Base-by-base conservation (phyloP, 148 eudicot genomes). In the Vaccinium vitisidaea region DNA sequence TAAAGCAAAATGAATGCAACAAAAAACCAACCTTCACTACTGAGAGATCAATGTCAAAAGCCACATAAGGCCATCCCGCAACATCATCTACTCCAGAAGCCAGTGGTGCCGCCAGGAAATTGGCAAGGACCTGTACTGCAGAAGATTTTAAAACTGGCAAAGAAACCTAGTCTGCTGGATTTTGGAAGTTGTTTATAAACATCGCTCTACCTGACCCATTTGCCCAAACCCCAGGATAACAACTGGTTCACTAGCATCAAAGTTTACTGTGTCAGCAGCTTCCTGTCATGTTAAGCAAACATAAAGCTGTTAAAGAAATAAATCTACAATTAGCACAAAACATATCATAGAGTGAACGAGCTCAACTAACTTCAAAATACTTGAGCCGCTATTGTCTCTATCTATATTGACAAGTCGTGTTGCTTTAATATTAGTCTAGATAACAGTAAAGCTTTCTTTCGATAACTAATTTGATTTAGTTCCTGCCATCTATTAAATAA, bases 141-240 rank as follows among this genome's bases (percentile, higher is more conserved):
- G 36, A 80, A 25, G 76, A 71, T 13, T 21, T 11, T 76, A 32
- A 39, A 63, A 36, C 65, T 18, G 80, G 71, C n/a, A 81, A 2
- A 61, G 6, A 82, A 52, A 59, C 19, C 80, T 16, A 43, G 10
- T 56, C 16, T 86, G 30, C 67, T 46, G 56, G 12, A 53, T 54
- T 54, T 23, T 46, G 25, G 43, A 5, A 46, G 52, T 39, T 56
- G 55, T 48, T 55, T 75, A 56, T 6, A 48, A 70, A 18, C 79
- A 55, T 71, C 12, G 39, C 59, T 14, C 36, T 89, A 96, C 99
- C 98, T 95, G 99, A 67, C 95, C 98, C 98, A 95, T 97, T 81
- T 95, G 98, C 74, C 98, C 98, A 88, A 97, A 97, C 83, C 99
- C 99, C 88, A 97, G 94, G 75, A 97, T 95, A 71, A 97, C 99